phyloP scores from a whole-genome alignment of 2,329 filamentous ascomycete species.

The Eutypa lata region DNA sequence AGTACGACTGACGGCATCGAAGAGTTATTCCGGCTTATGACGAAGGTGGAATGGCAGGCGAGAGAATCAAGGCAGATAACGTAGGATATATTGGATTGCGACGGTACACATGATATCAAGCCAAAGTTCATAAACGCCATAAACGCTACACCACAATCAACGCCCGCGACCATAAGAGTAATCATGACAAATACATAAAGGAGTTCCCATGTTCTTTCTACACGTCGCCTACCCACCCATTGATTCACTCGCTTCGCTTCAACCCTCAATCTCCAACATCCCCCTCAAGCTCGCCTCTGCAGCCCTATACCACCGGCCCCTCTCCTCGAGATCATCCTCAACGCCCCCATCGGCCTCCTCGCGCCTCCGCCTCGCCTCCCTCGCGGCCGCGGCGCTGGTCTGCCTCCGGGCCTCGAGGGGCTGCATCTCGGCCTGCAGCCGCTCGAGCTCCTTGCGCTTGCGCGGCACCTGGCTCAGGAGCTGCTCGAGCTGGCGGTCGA shows the following conservation, averaged over 20 bases:
- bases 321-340: constrained; percentile 71
- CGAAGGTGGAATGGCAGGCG: no score
- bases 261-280: constrained; percentile 52
- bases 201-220: no score
- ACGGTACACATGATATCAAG: no score
- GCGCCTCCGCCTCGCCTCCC: constrained; percentile 66
- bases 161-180: no score
- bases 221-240: no score
- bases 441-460: constrained; percentile 65
- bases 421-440: constrained; percentile 64
- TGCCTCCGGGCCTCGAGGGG: constrained; percentile 66
- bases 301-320: constrained; percentile 71
- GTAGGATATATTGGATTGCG: no score
- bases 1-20: no score
- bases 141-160: no score
- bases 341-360: constrained; percentile 64
- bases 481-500: constrained; percentile 62
- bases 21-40: no score
- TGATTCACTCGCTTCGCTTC: neutral
- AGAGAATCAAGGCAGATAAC: no score
- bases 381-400: constrained; percentile 64
- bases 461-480: constrained; percentile 60
- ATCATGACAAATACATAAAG: no score
- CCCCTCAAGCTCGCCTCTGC: constrained; percentile 62
- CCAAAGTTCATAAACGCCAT: no score